Base-by-base conservation (phyloP, 1,139 yeast species). In the Protomyces inouyei region DNA sequence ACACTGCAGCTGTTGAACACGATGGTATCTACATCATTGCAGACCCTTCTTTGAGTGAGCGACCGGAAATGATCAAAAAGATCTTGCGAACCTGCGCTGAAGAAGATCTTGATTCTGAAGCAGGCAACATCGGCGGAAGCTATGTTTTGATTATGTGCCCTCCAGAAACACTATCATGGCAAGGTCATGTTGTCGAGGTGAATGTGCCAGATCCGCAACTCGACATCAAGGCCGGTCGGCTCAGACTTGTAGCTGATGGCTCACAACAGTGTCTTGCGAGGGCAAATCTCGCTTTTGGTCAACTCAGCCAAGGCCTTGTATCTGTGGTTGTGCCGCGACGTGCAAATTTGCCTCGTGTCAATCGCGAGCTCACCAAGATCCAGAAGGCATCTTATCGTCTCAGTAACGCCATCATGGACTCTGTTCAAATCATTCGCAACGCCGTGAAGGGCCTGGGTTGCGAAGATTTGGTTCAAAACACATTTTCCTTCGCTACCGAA, bases 91-190 rank as follows among this genome's bases (percentile, higher is more conserved):
- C 79, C 0, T 76, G 75, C 61, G 71, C 73, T 8, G 67, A 74
- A 40, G 55, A 73, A 72, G 55, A 76, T 75, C n/a, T 65, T 75
- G 76, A 75, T n/a, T 76, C 76, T 37, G 81, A 78, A 23, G 52
- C 46, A 9, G 46, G 25, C 18, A 35, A 43, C 18, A 23, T 60
- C n/a, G 16, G 74, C 77, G 64, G 85, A 66, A 68, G 89, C 0
- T 90, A 90, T 70, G 82, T 91, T 16, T 72, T 92, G 43, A 86
- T 92, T 0, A 76, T 91, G 25, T 85, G 89, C 71, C 93, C 96
- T 1, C 82, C 86, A 14, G 89, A 88, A 71, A 95, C 97, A 0
- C 82, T 92, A 73, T 84, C 88, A 36, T 92, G 98, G 98, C 93
- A 88, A 69, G 98, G 98, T 1, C 81, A 82, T 28, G 85, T 87